phyloP scores from a whole-genome alignment of 495 filamentous ascomycete species.

The Trichocladium uniseriatum region DNA sequence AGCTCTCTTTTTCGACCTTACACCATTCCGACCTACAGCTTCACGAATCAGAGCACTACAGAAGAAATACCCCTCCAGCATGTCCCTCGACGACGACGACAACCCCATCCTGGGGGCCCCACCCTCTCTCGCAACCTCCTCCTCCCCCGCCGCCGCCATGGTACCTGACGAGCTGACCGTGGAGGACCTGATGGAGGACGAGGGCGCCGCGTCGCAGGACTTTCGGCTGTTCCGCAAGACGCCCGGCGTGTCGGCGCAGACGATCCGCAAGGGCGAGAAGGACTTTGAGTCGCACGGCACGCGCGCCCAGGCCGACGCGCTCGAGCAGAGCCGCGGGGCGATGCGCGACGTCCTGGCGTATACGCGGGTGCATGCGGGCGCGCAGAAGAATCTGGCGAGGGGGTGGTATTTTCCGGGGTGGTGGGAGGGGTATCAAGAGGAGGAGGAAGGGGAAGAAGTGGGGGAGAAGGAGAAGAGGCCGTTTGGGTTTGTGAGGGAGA shows the following conservation, averaged over 20 bases:
- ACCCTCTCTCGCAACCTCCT: background rate
- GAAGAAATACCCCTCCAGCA: slow-evolving; percentile 2
- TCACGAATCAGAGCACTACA: background rate
- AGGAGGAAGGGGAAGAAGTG: slow-evolving; percentile 21
- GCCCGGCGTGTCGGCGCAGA: slow-evolving; percentile 31
- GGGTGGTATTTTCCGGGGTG: slow-evolving; percentile 48
- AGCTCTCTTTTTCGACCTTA: background rate
- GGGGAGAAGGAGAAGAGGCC: slow-evolving; percentile 25
- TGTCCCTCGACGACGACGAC: slow-evolving; percentile 41
- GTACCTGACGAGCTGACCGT: slow-evolving; percentile 21
- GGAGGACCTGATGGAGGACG: slow-evolving; percentile 58
- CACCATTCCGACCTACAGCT: background rate
- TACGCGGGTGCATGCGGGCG: slow-evolving; percentile 49
- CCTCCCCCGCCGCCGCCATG: slow-evolving; percentile 1
- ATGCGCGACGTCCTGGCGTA: slow-evolving; percentile 82
- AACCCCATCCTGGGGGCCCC: slow-evolving; percentile 9
- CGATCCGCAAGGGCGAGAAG: slow-evolving; percentile 63
- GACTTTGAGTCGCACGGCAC: slow-evolving; percentile 95
- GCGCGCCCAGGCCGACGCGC: slow-evolving; percentile 59
- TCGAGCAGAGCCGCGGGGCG: slow-evolving; percentile 71
- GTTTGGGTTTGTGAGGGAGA: slow-evolving; percentile 33
- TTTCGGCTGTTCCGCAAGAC: slow-evolving; percentile 53
- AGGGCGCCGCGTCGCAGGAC: slow-evolving; percentile 56
- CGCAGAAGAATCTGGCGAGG: slow-evolving; percentile 38
- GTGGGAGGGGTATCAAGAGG: slow-evolving; percentile 30